Conservation (phyloP, 768 basidiomycete species). For the Daedaleopsis sinensis region DNA sequence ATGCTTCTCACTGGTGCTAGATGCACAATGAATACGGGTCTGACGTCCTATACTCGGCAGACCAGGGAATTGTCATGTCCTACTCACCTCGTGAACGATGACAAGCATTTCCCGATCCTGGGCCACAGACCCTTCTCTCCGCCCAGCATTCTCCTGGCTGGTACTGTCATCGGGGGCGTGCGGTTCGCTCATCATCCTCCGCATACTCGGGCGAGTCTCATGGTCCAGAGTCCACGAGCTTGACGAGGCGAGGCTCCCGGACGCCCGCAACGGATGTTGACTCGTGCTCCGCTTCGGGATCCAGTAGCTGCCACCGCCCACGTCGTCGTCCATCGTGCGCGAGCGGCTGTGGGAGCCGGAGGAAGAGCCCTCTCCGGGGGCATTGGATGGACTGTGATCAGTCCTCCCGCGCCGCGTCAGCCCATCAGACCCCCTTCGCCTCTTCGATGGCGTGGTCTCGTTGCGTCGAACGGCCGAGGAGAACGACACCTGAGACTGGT, state of each 20-base stretch:
- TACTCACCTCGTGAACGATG: slow-evolving; percentile 57
- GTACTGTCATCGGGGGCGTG: neutral
- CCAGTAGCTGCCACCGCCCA: neutral
- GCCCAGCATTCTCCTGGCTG: neutral
- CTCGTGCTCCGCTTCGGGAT: slow-evolving; percentile 16
- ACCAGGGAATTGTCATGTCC: neutral
- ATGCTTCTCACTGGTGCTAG: too few species aligned
- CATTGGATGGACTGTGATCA: slow-evolving; percentile 25
- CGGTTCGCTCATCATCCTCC: slow-evolving; percentile 25
- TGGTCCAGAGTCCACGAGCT: slow-evolving; percentile 13
- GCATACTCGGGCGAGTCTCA: slow-evolving; percentile 24
- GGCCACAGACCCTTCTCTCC: neutral
- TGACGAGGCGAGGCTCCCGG: slow-evolving; percentile 5
- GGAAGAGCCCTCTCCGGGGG: neutral
- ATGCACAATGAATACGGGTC: too few species aligned
- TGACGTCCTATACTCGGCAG: neutral
- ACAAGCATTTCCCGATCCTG: slow-evolving; percentile 51
- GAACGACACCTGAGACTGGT: slow-evolving; percentile 22
- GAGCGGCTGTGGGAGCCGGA: slow-evolving; percentile 24
- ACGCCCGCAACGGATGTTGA: slow-evolving; percentile 22
- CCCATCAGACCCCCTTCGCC: slow-evolving; percentile 36
- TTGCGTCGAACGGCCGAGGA: slow-evolving; percentile 27
- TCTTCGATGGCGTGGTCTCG: slow-evolving; percentile 24
- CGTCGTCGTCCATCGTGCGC: slow-evolving; percentile 26
- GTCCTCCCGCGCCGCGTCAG: slow-evolving; percentile 19